Conservation (phyloP, 2,329 filamentous ascomycete genomes). For the Trichocomaceae sp. region DNA sequence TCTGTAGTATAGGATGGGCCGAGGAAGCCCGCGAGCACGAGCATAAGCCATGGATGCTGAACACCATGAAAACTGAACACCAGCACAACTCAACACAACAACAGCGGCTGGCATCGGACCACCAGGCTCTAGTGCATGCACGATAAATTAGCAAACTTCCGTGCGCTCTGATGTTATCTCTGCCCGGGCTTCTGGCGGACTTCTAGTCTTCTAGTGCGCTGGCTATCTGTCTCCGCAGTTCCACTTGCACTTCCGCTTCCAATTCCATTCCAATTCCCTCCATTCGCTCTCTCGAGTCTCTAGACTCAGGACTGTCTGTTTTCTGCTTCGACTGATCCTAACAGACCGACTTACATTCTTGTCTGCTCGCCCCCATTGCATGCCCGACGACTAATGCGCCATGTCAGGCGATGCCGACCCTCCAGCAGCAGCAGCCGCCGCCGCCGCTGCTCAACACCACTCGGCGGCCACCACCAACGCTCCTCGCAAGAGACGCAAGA, state of each 20-base stretch:
- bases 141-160: background rate
- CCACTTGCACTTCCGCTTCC: background rate
- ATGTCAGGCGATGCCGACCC: conserved; percentile 10
- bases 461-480: conserved; percentile 23
- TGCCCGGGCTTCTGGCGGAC: background rate
- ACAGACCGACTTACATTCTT: no score
- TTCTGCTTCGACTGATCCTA: no score
- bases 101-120: background rate
- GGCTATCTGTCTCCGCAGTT: background rate
- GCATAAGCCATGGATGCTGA: no score
- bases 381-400: conserved; percentile 7
- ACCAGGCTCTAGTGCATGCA: background rate
- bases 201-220: background rate
- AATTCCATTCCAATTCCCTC: no score
- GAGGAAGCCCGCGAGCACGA: no score
- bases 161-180: background rate
- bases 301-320: background rate
- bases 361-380: background rate
- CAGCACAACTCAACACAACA: no score
- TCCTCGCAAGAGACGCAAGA: conserved; percentile 67
- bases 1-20: no score
- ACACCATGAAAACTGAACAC: no score
- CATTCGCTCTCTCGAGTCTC: background rate
- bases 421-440: conserved; percentile 16
- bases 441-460: conserved; percentile 1